Evolutionary conservation across 2,329 filamentous ascomycete species (phyloP).

Genomic region (Zasmidium angulare): DNA sequence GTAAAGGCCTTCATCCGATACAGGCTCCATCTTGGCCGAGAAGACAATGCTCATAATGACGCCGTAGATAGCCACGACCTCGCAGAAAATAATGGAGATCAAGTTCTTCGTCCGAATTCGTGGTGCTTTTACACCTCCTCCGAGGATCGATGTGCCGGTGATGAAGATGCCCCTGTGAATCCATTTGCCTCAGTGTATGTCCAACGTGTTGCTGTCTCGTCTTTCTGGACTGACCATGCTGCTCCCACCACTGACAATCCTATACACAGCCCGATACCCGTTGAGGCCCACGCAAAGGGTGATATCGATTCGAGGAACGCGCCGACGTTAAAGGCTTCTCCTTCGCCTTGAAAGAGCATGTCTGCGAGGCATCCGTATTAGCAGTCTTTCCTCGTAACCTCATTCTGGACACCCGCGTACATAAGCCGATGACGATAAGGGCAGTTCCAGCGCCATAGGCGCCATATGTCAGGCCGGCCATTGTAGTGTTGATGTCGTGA

Average conservation of each 20-base stretch:
- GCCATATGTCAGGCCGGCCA: constrained; percentile 38
- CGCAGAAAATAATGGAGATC: constrained; percentile 99
- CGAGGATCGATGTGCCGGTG: constrained; percentile 94
- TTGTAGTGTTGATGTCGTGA: constrained; percentile 13
- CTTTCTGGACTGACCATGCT: constrained; percentile 67
- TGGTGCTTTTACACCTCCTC: constrained; percentile 92
- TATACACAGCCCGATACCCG: constrained; percentile 92
- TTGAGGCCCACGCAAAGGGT: constrained; percentile 86
- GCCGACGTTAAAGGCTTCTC: constrained; percentile 96
- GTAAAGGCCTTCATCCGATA: constrained; percentile 65
- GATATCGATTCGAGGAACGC: constrained; percentile 92
- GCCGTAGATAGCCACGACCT: constrained; percentile 99
- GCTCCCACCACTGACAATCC: constrained; percentile 94
- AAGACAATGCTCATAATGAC: constrained; percentile 99
- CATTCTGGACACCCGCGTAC: constrained; percentile 25
- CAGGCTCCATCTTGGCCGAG: constrained; percentile 75
- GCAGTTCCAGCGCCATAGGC: constrained; percentile 36
- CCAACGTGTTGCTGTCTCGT: background rate
- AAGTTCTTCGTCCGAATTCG: constrained; percentile 99
- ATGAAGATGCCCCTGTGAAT: constrained; percentile 90
- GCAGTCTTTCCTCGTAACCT: constrained; percentile 13
- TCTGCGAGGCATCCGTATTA: constrained; percentile 57
- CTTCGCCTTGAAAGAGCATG: constrained; percentile 96
- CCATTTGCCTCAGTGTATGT: constrained; percentile 19
- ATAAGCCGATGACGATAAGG: constrained; percentile 39